Conservation (phyloP, 2,329 filamentous ascomycete genomes). For the Ophiostoma montium region DNA sequence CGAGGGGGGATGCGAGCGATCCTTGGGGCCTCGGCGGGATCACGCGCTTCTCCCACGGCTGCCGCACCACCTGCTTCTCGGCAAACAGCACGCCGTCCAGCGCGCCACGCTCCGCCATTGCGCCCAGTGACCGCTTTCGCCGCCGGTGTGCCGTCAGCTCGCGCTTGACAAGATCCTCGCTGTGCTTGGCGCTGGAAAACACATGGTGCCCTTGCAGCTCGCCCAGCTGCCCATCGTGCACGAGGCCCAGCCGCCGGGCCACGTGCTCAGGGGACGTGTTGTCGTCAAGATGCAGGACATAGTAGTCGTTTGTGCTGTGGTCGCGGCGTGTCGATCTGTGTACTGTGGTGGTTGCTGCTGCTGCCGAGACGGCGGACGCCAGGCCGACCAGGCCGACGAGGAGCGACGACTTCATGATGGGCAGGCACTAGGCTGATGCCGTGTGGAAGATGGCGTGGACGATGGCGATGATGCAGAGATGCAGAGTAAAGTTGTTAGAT, state of each 20-base stretch:
- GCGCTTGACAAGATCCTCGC: slow-evolving; percentile 43
- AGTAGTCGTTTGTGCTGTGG: slow-evolving; percentile 77
- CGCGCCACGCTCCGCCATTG: slow-evolving; percentile 28
- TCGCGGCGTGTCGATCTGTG: slow-evolving; percentile 41
- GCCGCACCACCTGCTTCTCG: slow-evolving; percentile 52
- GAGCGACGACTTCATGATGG: slow-evolving; percentile 36
- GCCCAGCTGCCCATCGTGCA: slow-evolving; percentile 68
- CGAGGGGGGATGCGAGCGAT: background rate
- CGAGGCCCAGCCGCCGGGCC: slow-evolving; percentile 57
- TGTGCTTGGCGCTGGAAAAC: slow-evolving; percentile 57
- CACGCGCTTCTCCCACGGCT: slow-evolving; percentile 38
- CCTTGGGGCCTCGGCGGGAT: slow-evolving; percentile 20
- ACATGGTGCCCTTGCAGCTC: slow-evolving; percentile 71
- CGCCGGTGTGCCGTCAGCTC: slow-evolving; percentile 40
- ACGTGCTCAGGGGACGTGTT: slow-evolving; percentile 52
- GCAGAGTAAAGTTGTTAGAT: no score
- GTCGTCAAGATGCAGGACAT: slow-evolving; percentile 70
- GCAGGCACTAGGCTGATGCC: no score
- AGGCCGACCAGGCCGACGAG: slow-evolving; percentile 40
- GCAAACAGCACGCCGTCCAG: slow-evolving; percentile 65
- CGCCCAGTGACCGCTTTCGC: slow-evolving; percentile 41
- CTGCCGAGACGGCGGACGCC: slow-evolving; percentile 27
- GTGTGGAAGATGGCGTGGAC: no score
- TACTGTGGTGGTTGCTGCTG: slow-evolving; percentile 16
- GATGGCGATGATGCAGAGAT: no score